A percentile compares a stretch with the other conserved stretches of the same genome.
Conservation (phyloP, 1,284 basidiomycete species). For the Ustilago shanxiensis region DNA sequence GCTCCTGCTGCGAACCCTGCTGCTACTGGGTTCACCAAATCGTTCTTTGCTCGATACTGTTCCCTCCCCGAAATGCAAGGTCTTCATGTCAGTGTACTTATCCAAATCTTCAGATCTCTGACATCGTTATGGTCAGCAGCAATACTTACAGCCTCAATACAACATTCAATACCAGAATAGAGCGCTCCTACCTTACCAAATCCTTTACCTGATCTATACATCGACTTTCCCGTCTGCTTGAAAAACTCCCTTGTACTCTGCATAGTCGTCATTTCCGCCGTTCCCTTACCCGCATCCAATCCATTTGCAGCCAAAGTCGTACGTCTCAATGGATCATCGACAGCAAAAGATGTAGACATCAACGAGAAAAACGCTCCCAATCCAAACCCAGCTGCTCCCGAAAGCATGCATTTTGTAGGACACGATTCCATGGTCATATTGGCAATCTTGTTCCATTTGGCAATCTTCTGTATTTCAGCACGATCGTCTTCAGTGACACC, state of each 20-base stretch:
- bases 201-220: slow-evolving; percentile 90
- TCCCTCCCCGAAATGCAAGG: neutral
- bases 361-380: slow-evolving; percentile 95
- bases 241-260: slow-evolving; percentile 89
- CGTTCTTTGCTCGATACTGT: slow-evolving; percentile 68
- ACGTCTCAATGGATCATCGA: slow-evolving; percentile 82
- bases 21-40: slow-evolving; percentile 63
- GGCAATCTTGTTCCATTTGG: slow-evolving; percentile 82
- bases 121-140: neutral
- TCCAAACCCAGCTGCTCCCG: slow-evolving; percentile 83
- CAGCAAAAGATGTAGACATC: slow-evolving; percentile 93
- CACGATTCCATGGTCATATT: slow-evolving; percentile 84
- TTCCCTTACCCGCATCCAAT: slow-evolving; percentile 6
- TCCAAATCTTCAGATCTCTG: too few species aligned
- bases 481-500: slow-evolving; percentile 86
- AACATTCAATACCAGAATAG: slow-evolving; percentile 93
- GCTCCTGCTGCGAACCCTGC: slow-evolving; percentile 64
- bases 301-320: slow-evolving; percentile 55
- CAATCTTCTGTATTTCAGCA: slow-evolving; percentile 77
- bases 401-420: slow-evolving; percentile 81
- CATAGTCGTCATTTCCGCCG: slow-evolving; percentile 53
- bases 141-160: slow-evolving; percentile 87
- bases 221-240: slow-evolving; percentile 92
- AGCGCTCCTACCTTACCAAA: slow-evolving; percentile 95
- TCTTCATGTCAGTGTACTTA: neutral